Evolutionary conservation across 192 early-diverging fungal genomes (phyloP).

Genomic region (Coemansia umbellata): DNA sequence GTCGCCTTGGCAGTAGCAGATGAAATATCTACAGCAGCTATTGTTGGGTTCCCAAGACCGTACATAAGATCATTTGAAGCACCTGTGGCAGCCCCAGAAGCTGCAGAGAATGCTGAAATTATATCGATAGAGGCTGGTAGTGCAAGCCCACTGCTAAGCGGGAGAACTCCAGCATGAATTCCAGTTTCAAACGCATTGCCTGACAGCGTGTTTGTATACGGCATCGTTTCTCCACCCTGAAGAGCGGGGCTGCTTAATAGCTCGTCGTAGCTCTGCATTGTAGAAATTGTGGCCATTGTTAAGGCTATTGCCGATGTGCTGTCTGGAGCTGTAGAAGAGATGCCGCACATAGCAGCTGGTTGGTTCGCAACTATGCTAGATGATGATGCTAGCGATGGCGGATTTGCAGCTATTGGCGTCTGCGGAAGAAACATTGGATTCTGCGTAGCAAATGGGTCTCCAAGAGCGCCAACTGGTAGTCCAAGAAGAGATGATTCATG

Average conservation of each 20-base stretch:
- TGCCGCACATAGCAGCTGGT: no score
- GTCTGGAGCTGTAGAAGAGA: no score
- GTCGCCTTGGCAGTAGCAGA: not conserved
- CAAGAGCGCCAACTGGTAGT: no score
- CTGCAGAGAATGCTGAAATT: slow-evolving; percentile 24
- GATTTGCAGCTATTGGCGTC: not conserved
- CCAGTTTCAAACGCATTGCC: not conserved
- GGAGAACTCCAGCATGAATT: not conserved
- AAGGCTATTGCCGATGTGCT: slow-evolving; percentile 9
- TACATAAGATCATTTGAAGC: not conserved
- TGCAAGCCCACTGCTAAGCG: not conserved
- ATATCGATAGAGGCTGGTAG: not conserved
- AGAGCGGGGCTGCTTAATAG: not conserved
- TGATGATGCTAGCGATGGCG: not conserved
- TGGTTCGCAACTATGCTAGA: no score
- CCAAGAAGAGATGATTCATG: no score
- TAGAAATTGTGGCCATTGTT: slow-evolving; percentile 31
- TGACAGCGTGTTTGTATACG: not conserved
- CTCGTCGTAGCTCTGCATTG: slow-evolving; percentile 14
- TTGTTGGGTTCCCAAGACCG: not conserved
- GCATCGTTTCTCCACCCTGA: not conserved
- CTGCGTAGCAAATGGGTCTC: no score
- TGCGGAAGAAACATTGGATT: not conserved
- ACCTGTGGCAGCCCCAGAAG: not conserved
- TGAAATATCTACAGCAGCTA: not conserved